These are phyloP conservation scores for Wallacemonas sp. DNA, from an alignment of 208 protist genomes.

Conservation along the genomic window DNA sequence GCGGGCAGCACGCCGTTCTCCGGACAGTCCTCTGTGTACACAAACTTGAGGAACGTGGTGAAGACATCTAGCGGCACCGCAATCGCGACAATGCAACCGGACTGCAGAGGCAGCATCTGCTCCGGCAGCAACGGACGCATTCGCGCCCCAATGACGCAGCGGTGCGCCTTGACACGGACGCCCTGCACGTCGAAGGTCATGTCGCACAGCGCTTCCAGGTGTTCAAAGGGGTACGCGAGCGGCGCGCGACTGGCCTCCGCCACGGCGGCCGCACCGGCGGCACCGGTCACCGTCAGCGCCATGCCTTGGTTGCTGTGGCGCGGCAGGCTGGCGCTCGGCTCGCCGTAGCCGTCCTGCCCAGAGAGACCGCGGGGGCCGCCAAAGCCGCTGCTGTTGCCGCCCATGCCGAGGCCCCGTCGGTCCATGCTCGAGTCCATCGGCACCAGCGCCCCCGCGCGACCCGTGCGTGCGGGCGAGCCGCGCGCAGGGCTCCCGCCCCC, in stretches of 20 bases:
- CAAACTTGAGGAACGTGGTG: constrained; percentile 79
- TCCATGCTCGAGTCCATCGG: constrained; percentile 33
- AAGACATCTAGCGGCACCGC: constrained; percentile 81
- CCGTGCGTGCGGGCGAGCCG: constrained; percentile 2
- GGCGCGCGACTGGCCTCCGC: constrained; percentile 32
- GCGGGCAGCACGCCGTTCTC: constrained; percentile 67
- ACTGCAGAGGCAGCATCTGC: constrained; percentile 76
- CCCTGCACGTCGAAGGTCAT: constrained; percentile 91
- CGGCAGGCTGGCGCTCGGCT: constrained; percentile 10
- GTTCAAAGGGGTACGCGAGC: constrained; percentile 84
- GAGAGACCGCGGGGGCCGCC: constrained; percentile 9
- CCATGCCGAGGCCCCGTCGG: constrained; percentile 21
- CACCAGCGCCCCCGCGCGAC: constrained; percentile 21
- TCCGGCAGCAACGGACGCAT: constrained; percentile 80
- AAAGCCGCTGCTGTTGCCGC: constrained; percentile 19
- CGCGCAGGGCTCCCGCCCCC: constrained; percentile 12
- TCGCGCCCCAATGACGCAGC: constrained; percentile 85
- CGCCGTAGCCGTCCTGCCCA: constrained; percentile 17
- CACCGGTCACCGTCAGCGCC: constrained; percentile 3
- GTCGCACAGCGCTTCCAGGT: constrained; percentile 76
- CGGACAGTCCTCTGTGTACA: constrained; percentile 89
- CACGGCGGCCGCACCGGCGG: not conserved
- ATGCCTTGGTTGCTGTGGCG: not conserved
- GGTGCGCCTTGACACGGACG: constrained; percentile 78
- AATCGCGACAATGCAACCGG: constrained; percentile 78